These are phyloP conservation scores for Beverwykella pulmonaria DNA, from an alignment of 495 filamentous ascomycete species.

Conservation along the genomic window DNA sequence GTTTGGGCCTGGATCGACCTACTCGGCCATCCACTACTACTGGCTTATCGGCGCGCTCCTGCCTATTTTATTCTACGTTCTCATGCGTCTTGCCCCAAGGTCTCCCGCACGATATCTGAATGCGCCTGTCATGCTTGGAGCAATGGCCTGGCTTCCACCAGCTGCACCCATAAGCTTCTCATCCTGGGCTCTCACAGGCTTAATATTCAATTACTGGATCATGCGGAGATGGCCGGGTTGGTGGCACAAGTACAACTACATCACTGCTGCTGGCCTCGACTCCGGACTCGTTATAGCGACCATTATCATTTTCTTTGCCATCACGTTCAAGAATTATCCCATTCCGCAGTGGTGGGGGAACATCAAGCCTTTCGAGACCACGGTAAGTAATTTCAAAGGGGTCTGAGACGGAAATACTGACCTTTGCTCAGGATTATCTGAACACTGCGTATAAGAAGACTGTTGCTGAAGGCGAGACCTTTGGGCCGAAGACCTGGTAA, in stretches of 20 bases:
- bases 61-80: conserved; percentile 53
- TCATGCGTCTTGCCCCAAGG: conserved; percentile 51
- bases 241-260: conserved; percentile 81
- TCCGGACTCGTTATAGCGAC: conserved; percentile 67
- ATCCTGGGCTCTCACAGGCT: conserved; percentile 69
- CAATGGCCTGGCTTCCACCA: conserved; percentile 52
- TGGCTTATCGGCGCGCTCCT: conserved; percentile 55
- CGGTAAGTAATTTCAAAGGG: conserved; percentile 39
- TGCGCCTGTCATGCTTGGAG: conserved; percentile 56
- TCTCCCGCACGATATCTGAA: conserved; percentile 50
- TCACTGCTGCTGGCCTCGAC: conserved; percentile 72
- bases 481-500: conserved; percentile 38
- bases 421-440: conserved; percentile 37
- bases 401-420: background rate
- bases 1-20: conserved; percentile 55
- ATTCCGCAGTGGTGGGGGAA: conserved; percentile 72
- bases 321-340: conserved; percentile 56
- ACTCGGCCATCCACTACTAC: conserved; percentile 53
- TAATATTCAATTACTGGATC: conserved; percentile 68
- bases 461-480: conserved; percentile 38
- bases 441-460: conserved; percentile 47
- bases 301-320: conserved; percentile 70
- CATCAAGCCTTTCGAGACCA: conserved; percentile 49
- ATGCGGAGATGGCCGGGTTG: conserved; percentile 64
- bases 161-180: conserved; percentile 58